These are phyloP conservation scores for Diaporthe longicolla DNA, from an alignment of 2,329 filamentous ascomycete genomes.

Conservation along the genomic window DNA sequence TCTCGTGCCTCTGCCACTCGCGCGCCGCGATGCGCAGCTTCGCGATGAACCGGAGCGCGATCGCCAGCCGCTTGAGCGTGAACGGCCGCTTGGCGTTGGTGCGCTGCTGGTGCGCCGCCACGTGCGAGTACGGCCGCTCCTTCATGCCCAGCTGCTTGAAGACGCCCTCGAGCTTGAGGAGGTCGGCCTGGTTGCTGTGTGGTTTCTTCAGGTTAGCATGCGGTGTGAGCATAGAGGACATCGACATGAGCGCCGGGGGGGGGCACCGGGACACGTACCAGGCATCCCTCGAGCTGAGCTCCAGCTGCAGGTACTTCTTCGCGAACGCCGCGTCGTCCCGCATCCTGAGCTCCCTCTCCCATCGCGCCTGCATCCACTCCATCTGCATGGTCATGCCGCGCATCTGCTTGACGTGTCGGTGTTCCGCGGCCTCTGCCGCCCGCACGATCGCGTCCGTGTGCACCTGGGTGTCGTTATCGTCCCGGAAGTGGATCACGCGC, in stretches of 20 bases:
- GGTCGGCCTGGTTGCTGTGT: conserved; percentile 89
- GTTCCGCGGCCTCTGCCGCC: conserved; percentile 73
- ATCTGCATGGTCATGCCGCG: conserved; percentile 90
- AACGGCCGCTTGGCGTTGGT: conserved; percentile 49
- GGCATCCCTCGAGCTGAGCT: conserved; percentile 86
- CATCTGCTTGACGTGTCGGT: conserved; percentile 80
- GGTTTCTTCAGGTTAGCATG: too few species aligned
- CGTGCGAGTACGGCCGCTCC: conserved; percentile 45
- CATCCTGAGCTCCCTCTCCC: conserved; percentile 84
- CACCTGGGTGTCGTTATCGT: conserved; percentile 58
- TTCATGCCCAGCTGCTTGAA: conserved; percentile 69
- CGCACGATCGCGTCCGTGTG: conserved; percentile 72
- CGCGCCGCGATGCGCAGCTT: conserved; percentile 63
- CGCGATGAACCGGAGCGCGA: conserved; percentile 66
- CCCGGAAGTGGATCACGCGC: conserved; percentile 43
- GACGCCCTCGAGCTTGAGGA: conserved; percentile 87
- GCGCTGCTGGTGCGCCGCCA: conserved; percentile 27
- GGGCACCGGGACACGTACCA: conserved; percentile 75
- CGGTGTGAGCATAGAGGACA: conserved; percentile 18
- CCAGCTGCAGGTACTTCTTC: conserved; percentile 85
- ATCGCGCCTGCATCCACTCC: conserved; percentile 87
- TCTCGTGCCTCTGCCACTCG: conserved; percentile 67
- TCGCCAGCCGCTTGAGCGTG: conserved; percentile 61
- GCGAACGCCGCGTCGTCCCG: conserved; percentile 86
- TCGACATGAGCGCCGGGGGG: neutral